phyloP scores from a whole-genome alignment of 495 filamentous ascomycete species.

The Aspergillus coremiiformis region DNA sequence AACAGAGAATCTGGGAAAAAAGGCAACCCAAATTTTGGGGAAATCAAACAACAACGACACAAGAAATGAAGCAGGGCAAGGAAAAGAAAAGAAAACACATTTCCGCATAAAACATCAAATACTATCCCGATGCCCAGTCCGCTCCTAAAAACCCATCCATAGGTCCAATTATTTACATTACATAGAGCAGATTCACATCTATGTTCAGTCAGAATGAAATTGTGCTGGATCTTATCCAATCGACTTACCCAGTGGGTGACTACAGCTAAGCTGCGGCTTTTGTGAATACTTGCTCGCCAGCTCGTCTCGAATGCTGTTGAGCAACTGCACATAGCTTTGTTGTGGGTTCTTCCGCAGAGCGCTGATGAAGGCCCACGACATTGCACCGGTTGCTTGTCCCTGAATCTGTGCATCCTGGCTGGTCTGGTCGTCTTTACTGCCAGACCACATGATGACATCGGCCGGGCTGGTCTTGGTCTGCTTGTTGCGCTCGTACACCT shows the following conservation, averaged over 20 bases:
- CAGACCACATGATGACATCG: constrained; percentile 96
- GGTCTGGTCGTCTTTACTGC: constrained; percentile 93
- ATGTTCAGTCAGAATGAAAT: constrained; percentile 22
- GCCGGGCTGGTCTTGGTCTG: constrained; percentile 90
- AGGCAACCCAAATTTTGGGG: background rate
- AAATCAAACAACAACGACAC: background rate
- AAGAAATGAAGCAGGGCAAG: background rate
- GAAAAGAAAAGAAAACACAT: background rate
- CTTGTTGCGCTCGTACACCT: constrained; percentile 68
- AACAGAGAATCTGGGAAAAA: background rate
- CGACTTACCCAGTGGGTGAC: constrained; percentile 83
- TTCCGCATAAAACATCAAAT: background rate
- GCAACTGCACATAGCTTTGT: constrained; percentile 91
- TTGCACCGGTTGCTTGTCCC: constrained; percentile 89
- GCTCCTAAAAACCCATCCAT: constrained; percentile 4
- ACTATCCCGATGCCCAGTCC: constrained; percentile 6
- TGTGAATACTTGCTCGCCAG: constrained; percentile 82
- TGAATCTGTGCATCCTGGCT: constrained; percentile 58
- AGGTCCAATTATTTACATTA: constrained; percentile 44
- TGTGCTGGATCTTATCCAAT: background rate
- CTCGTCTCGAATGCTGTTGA: constrained; percentile 94
- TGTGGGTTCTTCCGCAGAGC: constrained; percentile 95
- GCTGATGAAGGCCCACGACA: constrained; percentile 95
- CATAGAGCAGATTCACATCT: constrained; percentile 60
- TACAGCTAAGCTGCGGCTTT: constrained; percentile 94